These are phyloP conservation scores for Capronia epimyces DNA, from an alignment of 2,329 filamentous ascomycete species.

Conservation along the genomic window DNA sequence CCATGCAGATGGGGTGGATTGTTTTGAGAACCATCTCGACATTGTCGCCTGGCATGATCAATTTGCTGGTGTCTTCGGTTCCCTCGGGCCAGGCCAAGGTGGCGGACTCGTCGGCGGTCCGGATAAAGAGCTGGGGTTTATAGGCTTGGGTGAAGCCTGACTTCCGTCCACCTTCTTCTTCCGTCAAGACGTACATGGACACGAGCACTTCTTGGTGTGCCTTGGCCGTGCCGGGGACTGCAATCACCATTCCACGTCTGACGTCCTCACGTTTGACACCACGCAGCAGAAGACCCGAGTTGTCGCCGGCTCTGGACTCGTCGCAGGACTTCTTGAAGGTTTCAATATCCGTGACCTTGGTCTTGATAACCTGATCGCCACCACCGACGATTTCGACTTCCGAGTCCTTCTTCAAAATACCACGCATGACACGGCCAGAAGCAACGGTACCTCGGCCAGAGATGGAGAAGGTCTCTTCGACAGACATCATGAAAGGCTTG, in stretches of 20 bases:
- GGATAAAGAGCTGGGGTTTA: slow-evolving; percentile 91
- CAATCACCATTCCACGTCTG: slow-evolving; percentile 88
- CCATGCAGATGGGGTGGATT: slow-evolving; percentile 77
- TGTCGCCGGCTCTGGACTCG: slow-evolving; percentile 92
- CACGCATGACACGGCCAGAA: slow-evolving; percentile 95
- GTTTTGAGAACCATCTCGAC: slow-evolving; percentile 92
- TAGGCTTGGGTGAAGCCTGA: slow-evolving; percentile 95
- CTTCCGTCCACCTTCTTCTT: slow-evolving; percentile 97
- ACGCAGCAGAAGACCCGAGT: slow-evolving; percentile 93
- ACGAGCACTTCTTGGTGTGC: slow-evolving; percentile 86
- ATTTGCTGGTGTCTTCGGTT: slow-evolving; percentile 67
- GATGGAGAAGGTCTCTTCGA: slow-evolving; percentile 90
- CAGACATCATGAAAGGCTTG: slow-evolving; percentile 98
- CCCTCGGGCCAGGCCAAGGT: slow-evolving; percentile 82
- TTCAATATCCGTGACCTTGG: slow-evolving; percentile 99
- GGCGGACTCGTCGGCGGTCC: slow-evolving; percentile 74
- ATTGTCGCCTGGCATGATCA: slow-evolving; percentile 98
- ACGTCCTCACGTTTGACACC: slow-evolving; percentile 95
- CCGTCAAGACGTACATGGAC: slow-evolving; percentile 93
- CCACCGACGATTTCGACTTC: slow-evolving; percentile 95
- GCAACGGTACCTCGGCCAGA: slow-evolving; percentile 92
- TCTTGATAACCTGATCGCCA: slow-evolving; percentile 77
- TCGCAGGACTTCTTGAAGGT: slow-evolving; percentile 99
- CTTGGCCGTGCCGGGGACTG: slow-evolving; percentile 75
- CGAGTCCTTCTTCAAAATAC: slow-evolving; percentile 83